Conservation (phyloP, 1,284 basidiomycete species). For the Fereydounia khargensis region DNA sequence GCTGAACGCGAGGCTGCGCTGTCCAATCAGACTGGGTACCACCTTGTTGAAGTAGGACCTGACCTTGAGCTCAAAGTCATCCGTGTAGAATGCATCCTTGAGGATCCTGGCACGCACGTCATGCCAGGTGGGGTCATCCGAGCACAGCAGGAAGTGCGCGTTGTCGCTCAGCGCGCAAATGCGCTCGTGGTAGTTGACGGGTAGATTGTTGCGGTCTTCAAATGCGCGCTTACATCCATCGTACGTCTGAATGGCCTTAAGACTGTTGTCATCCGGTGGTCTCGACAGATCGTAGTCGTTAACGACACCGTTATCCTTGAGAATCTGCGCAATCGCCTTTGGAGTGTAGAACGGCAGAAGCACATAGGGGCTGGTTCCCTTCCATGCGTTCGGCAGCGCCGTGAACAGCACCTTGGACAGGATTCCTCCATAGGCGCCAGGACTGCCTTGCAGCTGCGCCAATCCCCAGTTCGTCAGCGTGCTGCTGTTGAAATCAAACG, state of each 20-base stretch:
- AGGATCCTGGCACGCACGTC: constrained; percentile 4
- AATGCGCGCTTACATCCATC: constrained; percentile 60
- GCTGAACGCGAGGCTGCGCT: constrained; percentile 64
- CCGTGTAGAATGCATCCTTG: constrained; percentile 9
- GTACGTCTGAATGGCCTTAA: constrained; percentile 62
- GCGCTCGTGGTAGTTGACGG: constrained; percentile 8
- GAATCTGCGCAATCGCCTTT: constrained; percentile 61
- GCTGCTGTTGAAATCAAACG: constrained; percentile 72
- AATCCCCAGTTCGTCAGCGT: constrained; percentile 66
- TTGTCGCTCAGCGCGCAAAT: constrained; percentile 2
- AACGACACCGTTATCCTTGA: constrained; percentile 63
- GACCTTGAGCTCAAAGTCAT: constrained; percentile 13
- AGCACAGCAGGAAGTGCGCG: constrained; percentile 12
- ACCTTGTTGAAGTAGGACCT: constrained; percentile 52
- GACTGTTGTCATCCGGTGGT: constrained; percentile 34
- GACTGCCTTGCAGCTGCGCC: constrained; percentile 21
- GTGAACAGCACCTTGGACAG: constrained; percentile 66
- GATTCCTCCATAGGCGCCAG: constrained; percentile 60
- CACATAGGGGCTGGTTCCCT: constrained; percentile 66
- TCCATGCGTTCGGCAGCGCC: constrained; percentile 63
- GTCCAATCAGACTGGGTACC: constrained; percentile 64
- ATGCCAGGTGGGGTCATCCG: constrained; percentile 7
- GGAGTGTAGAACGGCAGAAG: constrained; percentile 82
- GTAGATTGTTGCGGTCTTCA: constrained; percentile 48
- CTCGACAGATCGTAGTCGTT: constrained; percentile 60